Percentiles rank a stretch among this genome's conserved stretches.
Conservation (phyloP, 2,329 filamentous ascomycete genomes). For the Trichoderma oligosporum region DNA sequence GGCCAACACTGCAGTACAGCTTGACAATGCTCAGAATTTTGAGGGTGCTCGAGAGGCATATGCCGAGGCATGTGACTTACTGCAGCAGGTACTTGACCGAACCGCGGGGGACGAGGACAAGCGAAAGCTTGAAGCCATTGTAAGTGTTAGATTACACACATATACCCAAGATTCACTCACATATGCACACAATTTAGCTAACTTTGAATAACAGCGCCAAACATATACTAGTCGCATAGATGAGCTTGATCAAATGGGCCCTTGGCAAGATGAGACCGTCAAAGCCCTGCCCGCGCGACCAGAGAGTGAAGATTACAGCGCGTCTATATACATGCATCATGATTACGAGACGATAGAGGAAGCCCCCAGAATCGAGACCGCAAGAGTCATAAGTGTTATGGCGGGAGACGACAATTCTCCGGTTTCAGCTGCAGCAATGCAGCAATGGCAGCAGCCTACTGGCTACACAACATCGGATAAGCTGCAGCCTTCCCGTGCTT, state of each 20-base stretch:
- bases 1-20: slow-evolving; percentile 88
- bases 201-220: slow-evolving; percentile 55
- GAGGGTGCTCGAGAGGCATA: slow-evolving; percentile 89
- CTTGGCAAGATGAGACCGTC: slow-evolving; percentile 50
- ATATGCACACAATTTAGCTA: background rate
- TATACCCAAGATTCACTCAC: background rate
- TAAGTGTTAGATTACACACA: slow-evolving; percentile 46
- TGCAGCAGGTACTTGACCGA: slow-evolving; percentile 82
- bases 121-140: slow-evolving; percentile 88
- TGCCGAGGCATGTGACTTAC: slow-evolving; percentile 78
- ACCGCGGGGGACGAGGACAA: slow-evolving; percentile 83
- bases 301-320: slow-evolving; percentile 46
- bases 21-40: slow-evolving; percentile 95
- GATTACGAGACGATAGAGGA: background rate
- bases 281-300: slow-evolving; percentile 74
- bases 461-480: slow-evolving; percentile 25
- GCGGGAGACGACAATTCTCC: slow-evolving; percentile 26
- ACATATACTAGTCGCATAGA: slow-evolving; percentile 89
- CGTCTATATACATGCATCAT: slow-evolving; percentile 6
- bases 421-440: background rate
- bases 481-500: slow-evolving; percentile 26
- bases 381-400: slow-evolving; percentile 48
- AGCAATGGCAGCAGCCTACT: slow-evolving; percentile 19
- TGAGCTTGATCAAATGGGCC: slow-evolving; percentile 72
- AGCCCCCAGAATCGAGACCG: slow-evolving; percentile 43